These are phyloP conservation scores for Sporothrix brunneoviolacea DNA, from an alignment of 2,329 filamentous ascomycete species.

Conservation along the genomic window DNA sequence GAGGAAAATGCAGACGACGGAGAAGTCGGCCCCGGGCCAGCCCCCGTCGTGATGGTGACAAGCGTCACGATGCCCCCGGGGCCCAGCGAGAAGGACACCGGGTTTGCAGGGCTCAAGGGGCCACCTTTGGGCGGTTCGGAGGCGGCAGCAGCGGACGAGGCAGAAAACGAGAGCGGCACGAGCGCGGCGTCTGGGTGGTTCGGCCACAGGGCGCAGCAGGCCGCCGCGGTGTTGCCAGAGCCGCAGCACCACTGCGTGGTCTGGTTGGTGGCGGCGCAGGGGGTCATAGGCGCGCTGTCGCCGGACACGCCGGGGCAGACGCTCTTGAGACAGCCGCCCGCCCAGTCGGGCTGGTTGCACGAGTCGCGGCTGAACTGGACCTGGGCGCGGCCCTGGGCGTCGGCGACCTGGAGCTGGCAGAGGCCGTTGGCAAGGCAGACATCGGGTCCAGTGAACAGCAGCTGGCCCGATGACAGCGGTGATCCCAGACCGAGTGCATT, in stretches of 20 bases:
- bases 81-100: neutral
- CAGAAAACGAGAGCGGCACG: constrained; percentile 2
- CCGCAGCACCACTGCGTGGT: constrained; percentile 14
- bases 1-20: neutral
- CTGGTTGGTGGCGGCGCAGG: constrained; percentile 5
- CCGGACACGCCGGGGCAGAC: constrained; percentile 2
- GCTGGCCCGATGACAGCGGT: no score
- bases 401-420: neutral
- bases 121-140: neutral
- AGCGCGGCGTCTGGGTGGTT: constrained; percentile 8
- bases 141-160: neutral
- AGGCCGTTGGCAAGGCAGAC: constrained; percentile 10
- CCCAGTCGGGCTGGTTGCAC: constrained; percentile 9
- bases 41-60: neutral
- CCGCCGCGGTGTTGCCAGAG: neutral
- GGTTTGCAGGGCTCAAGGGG: neutral
- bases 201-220: constrained; percentile 9
- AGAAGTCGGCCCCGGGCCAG: neutral
- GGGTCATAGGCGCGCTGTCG: constrained; percentile 1
- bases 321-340: constrained; percentile 5
- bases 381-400: neutral
- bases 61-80: neutral
- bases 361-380: constrained; percentile 8
- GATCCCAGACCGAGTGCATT: no score
- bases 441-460: constrained; percentile 1